A percentile compares a stretch with the other conserved stretches of the same genome.
Evolutionary conservation across 2,329 filamentous ascomycete species (phyloP).

Genomic region (Aspergillus clavatus): DNA sequence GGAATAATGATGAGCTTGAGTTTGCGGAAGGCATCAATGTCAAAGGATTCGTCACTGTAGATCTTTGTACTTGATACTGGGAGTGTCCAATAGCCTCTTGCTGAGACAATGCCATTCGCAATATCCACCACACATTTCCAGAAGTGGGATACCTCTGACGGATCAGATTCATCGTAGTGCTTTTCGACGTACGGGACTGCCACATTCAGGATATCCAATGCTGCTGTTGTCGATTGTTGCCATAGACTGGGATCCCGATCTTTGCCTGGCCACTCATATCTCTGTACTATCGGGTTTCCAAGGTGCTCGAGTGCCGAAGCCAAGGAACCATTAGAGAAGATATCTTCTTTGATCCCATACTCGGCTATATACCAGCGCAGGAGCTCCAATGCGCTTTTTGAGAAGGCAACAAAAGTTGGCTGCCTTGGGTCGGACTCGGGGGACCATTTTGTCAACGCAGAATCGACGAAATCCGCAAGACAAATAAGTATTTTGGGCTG

Average conservation of each 20-base stretch:
- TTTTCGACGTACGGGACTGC: conserved; percentile 58
- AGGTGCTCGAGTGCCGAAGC: conserved; percentile 62
- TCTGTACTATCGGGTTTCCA: conserved; percentile 65
- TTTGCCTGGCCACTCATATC: conserved; percentile 70
- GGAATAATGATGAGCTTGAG: conserved; percentile 68
- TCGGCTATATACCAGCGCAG: conserved; percentile 46
- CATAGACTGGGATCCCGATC: conserved; percentile 70
- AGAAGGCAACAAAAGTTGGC: conserved; percentile 84
- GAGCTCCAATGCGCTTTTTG: conserved; percentile 72
- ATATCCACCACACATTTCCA: conserved; percentile 67
- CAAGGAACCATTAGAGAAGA: conserved; percentile 67
- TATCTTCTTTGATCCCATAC: conserved; percentile 52
- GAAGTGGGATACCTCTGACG: conserved; percentile 50
- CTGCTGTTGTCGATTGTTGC: conserved; percentile 70
- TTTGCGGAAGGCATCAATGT: conserved; percentile 67
- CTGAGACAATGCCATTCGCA: conserved; percentile 63
- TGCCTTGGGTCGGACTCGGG: conserved; percentile 42
- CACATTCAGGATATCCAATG: conserved; percentile 62
- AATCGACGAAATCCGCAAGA: conserved; percentile 64
- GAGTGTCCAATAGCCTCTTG: conserved; percentile 51
- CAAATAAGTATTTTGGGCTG: conserved; percentile 34
- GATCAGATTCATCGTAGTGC: conserved; percentile 27
- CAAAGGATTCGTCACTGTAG: conserved; percentile 69
- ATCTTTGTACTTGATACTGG: conserved; percentile 45
- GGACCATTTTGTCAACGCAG: conserved; percentile 47